These are phyloP conservation scores for Taiozyma onychis DNA, from an alignment of 1,139 yeast genomes.

Conservation along the genomic window DNA sequence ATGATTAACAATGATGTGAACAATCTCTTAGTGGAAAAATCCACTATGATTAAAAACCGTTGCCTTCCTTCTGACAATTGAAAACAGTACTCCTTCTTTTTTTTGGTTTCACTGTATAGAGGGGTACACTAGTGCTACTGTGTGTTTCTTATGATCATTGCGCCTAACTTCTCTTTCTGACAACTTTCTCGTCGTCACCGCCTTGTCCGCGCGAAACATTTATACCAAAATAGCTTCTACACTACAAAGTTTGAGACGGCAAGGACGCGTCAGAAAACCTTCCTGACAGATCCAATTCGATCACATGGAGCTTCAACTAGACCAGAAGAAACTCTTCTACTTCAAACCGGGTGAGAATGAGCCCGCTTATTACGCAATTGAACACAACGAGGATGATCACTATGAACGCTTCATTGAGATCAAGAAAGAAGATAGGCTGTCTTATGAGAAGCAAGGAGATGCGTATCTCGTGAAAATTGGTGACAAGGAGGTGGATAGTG, in stretches of 20 bases:
- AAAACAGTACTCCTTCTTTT: neutral
- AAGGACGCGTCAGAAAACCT: neutral
- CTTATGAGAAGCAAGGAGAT: constrained; percentile 4
- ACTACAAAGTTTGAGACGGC: neutral
- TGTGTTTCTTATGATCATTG: neutral
- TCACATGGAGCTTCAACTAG: constrained; percentile 16
- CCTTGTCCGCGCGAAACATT: neutral
- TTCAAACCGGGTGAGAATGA: constrained; percentile 23
- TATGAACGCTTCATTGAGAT: constrained; percentile 15
- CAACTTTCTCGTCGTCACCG: neutral
- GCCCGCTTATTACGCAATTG: constrained; percentile 22
- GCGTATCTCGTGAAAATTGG: neutral
- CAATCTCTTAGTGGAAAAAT: constrained; percentile 1
- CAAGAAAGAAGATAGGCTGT: constrained; percentile 11
- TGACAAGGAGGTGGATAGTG: neutral
- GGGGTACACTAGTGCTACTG: neutral
- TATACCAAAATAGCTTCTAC: neutral
- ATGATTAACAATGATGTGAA: neutral
- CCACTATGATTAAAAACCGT: constrained; percentile 1
- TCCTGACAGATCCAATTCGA: neutral
- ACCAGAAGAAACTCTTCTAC: constrained; percentile 14
- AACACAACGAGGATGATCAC: constrained; percentile 1
- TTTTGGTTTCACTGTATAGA: neutral
- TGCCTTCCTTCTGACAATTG: constrained; percentile 1
- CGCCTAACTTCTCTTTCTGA: neutral